Percentiles rank a stretch among this genome's conserved stretches.
phyloP scores from a whole-genome alignment of 352 stramenopile genomes.

The Phytophthora rubi region DNA sequence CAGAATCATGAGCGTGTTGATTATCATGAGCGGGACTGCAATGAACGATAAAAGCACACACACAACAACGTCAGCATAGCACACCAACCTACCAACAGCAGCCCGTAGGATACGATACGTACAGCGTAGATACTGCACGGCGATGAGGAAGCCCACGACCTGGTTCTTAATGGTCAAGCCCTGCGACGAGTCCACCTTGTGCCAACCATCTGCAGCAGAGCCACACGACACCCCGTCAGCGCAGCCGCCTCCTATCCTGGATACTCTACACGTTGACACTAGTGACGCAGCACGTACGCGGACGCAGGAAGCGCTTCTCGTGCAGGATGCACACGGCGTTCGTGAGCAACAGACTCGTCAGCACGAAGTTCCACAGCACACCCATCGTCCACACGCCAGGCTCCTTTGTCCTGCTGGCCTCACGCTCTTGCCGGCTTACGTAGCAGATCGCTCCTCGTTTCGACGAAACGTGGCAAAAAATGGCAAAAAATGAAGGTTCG shows the following conservation, averaged over 20 bases:
- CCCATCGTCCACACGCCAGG: constrained; percentile 48
- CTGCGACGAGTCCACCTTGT: constrained; percentile 80
- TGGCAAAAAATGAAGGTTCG: neutral
- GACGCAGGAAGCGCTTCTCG: constrained; percentile 87
- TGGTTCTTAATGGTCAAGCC: constrained; percentile 91
- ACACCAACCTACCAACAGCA: constrained; percentile 1
- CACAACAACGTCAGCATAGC: neutral
- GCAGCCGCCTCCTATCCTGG: no score
- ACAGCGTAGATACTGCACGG: constrained; percentile 88
- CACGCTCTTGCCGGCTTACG: neutral
- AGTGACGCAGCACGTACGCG: constrained; percentile 52
- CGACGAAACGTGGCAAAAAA: constrained; percentile 18
- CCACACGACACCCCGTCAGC: neutral
- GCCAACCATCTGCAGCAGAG: constrained; percentile 75
- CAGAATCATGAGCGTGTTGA: constrained; percentile 85
- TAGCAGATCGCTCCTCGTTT: neutral
- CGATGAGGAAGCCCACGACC: constrained; percentile 82
- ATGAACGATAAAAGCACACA: neutral
- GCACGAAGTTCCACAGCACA: constrained; percentile 90
- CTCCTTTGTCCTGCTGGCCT: neutral
- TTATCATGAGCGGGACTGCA: constrained; percentile 81
- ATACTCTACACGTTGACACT: neutral
- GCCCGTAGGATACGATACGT: constrained; percentile 27
- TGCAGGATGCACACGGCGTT: constrained; percentile 90
- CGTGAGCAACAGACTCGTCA: constrained; percentile 84